These are phyloP conservation scores for Ilex asprella DNA, from an alignment of 257 asterid genomes.

Conservation along the genomic window DNA sequence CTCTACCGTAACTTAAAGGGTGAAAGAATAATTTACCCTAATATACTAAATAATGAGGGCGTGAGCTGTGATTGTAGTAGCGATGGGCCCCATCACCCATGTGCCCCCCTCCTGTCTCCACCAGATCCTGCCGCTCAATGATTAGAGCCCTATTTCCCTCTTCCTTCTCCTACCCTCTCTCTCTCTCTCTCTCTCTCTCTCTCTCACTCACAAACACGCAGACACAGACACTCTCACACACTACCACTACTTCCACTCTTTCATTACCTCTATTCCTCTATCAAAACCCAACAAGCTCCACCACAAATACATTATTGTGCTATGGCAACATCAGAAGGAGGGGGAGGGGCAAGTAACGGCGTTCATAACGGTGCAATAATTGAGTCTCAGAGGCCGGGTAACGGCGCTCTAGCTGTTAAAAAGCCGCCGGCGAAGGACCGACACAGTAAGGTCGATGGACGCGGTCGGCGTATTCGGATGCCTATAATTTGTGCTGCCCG, in stretches of 20 bases:
- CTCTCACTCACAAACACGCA: background rate
- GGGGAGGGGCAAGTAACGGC: conserved; percentile 13
- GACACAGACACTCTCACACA: too few species aligned
- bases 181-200: background rate
- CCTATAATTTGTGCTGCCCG: conserved; percentile 97
- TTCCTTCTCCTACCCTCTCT: background rate
- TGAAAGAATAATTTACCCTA: too few species aligned
- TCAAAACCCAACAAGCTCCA: background rate
- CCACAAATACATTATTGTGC: background rate
- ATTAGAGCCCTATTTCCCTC: conserved; percentile 32
- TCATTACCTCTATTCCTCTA: background rate
- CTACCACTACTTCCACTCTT: conserved; percentile 5
- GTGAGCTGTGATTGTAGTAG: conserved; percentile 29
- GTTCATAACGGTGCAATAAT: conserved; percentile 24
- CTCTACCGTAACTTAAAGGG: too few species aligned
- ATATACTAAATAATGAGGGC: background rate
- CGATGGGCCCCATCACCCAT: conserved; percentile 82
- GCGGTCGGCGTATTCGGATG: conserved; percentile 97
- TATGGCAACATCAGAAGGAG: conserved; percentile 10
- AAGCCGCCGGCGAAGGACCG: conserved; percentile 96
- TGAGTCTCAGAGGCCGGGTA: conserved; percentile 11
- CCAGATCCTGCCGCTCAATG: conserved; percentile 92
- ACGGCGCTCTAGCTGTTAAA: conserved; percentile 35
- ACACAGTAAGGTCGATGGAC: conserved; percentile 92
- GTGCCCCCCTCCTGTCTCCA: conserved; percentile 97